A percentile compares a stretch with the other conserved stretches of the same genome.
Evolutionary conservation across 2,329 filamentous ascomycete species (phyloP).

Genomic region (Daldinia eschscholtzii): DNA sequence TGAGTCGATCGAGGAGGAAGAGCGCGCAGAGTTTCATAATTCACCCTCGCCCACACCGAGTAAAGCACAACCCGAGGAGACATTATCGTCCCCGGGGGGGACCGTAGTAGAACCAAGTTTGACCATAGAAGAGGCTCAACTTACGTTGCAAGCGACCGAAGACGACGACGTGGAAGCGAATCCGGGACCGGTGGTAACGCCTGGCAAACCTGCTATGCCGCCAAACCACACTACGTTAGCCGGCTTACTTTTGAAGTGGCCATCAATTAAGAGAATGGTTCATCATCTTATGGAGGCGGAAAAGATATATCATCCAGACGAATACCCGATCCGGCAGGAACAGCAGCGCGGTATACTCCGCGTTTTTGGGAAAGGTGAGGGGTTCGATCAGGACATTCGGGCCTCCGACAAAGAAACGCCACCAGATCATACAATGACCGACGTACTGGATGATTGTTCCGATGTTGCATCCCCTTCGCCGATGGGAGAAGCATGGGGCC

Average conservation of each 20-base stretch:
- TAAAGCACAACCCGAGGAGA: constrained; percentile 43
- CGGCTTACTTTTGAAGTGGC: constrained; percentile 81
- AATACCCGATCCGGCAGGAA: constrained; percentile 83
- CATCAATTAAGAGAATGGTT: constrained; percentile 75
- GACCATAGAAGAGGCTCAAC: constrained; percentile 51
- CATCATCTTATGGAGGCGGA: constrained; percentile 61
- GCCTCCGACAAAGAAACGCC: constrained; percentile 60
- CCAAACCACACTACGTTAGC: constrained; percentile 92
- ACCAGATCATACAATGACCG: constrained; percentile 53
- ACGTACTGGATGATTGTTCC: constrained; percentile 60
- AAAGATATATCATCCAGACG: constrained; percentile 68
- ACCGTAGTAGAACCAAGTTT: constrained; percentile 47
- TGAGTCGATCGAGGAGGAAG: constrained; percentile 53
- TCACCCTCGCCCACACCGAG: constrained; percentile 40
- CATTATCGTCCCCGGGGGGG: constrained; percentile 50
- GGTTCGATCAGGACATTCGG: constrained; percentile 66
- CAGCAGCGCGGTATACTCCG: constrained; percentile 79
- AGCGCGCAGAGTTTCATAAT: constrained; percentile 46
- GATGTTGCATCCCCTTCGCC: constrained; percentile 68
- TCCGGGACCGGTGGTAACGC: constrained; percentile 64
- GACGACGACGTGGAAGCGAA: constrained; percentile 65
- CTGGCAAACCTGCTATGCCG: constrained; percentile 78
- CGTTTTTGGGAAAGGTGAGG: constrained; percentile 84
- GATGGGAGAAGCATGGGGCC: constrained; percentile 68
- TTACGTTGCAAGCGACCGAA: constrained; percentile 53